Base-by-base conservation (phyloP, 495 filamentous ascomycete species). In the Aspergillus asperescens region DNA sequence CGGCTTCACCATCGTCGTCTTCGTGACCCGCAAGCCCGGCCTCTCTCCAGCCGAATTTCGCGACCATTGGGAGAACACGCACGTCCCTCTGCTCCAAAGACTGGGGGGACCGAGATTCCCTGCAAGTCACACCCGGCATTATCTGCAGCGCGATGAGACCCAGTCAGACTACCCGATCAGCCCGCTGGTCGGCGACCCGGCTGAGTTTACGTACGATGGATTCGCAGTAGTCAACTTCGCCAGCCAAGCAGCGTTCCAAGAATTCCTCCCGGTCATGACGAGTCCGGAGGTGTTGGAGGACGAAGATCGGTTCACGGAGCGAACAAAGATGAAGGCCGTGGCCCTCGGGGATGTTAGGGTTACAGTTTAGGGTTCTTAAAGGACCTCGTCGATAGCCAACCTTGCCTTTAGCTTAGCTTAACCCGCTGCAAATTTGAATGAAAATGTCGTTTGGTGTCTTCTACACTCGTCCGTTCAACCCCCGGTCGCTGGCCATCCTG, bases 381-480 rank as follows among this genome's bases (percentile, higher is more conserved):
- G n/a, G n/a, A n/a, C n/a, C n/a, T n/a, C n/a, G n/a, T n/a, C n/a
- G n/a, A n/a, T n/a, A n/a, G n/a, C n/a, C n/a, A n/a, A n/a, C n/a
- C n/a, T n/a, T n/a, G n/a, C n/a, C n/a, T n/a, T n/a, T n/a, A n/a
- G n/a, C n/a, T n/a, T n/a, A n/a, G n/a, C 31, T 29, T 29, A 29
- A 10, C 5, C 27, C 5, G 27, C 27, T 10, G 27, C 27, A 29
- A 10, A 29, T 10, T 29, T 29, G 27, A 29, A 29, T 35, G n/a
- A n/a, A 35, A 25, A 43, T 43, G 40, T 28, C 23, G 10, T 43
- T 27, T 13, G 40, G 40, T 4, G 13, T 13, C 4, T 10, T 43
- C 5, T 43, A 43, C 12, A 43, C 40, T 25, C 40, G 40, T 5
- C 40, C 40, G 8, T 43, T 43, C 40, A 43, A 43, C 40, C 40